phyloP scores from a whole-genome alignment of 371 early-diverging fungal genomes.

The Batkoa obscura region DNA sequence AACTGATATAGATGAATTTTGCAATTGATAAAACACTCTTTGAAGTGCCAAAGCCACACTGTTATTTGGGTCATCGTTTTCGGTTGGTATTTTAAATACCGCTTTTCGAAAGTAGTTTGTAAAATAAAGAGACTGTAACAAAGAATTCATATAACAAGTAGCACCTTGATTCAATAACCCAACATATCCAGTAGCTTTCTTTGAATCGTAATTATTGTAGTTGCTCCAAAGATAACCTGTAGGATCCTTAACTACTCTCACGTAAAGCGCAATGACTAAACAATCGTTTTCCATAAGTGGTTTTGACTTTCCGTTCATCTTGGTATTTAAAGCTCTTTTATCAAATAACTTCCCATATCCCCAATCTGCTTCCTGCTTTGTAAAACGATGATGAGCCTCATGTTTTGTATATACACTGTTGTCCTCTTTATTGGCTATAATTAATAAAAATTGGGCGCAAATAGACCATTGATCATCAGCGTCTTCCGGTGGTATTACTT shows the following conservation, averaged over 20 bases:
- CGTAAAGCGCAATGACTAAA: conserved; percentile 46
- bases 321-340: conserved; percentile 21
- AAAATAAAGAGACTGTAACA: conserved; percentile 93
- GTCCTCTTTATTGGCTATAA: conserved; percentile 55
- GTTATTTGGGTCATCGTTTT: conserved; percentile 60
- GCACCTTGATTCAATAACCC: conserved; percentile 98
- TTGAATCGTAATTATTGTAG: conserved; percentile 70
- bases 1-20: conserved; percentile 42
- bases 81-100: conserved; percentile 80
- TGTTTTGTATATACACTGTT: conserved; percentile 36
- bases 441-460: conserved; percentile 75
- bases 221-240: conserved; percentile 91
- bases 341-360: conserved; percentile 74
- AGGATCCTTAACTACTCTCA: conserved; percentile 67
- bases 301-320: conserved; percentile 23
- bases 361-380: conserved; percentile 76
- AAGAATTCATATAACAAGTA: conserved; percentile 98
- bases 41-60: conserved; percentile 85
- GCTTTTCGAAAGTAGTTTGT: conserved; percentile 89
- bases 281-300: conserved; percentile 46
- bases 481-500: conserved; percentile 47
- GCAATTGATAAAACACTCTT: conserved; percentile 83
- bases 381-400: conserved; percentile 71
- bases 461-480: conserved; percentile 49
- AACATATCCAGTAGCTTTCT: conserved; percentile 76